These are phyloP conservation scores for Millerozyma miso DNA, from an alignment of 805 yeast genomes.

Conservation along the genomic window DNA sequence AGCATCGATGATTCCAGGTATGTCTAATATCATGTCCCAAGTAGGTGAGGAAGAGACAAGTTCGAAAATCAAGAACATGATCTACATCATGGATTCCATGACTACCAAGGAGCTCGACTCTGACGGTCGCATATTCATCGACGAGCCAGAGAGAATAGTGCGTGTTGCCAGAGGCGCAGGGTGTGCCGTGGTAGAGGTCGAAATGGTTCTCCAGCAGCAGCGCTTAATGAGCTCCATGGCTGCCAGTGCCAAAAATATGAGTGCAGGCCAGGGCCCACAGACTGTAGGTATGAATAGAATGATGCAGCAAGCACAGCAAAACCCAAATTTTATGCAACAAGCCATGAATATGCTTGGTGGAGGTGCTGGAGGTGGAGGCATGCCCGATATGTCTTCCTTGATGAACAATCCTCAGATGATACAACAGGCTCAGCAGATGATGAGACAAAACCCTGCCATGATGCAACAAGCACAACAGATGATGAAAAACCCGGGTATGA, in stretches of 20 bases:
- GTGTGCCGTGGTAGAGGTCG: conserved; percentile 86
- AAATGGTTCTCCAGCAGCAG: conserved; percentile 86
- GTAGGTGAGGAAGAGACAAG: conserved; percentile 91
- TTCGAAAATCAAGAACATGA: conserved; percentile 79
- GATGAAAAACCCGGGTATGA: conserved; percentile 61
- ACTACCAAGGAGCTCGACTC: conserved; percentile 84
- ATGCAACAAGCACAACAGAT: conserved; percentile 42
- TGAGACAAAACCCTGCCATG: conserved; percentile 41
- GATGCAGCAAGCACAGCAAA: conserved; percentile 53
- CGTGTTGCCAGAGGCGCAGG: conserved; percentile 96
- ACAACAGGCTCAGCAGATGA: conserved; percentile 46
- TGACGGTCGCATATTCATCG: conserved; percentile 77
- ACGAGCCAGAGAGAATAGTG: conserved; percentile 79
- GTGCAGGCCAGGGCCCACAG: conserved; percentile 29
- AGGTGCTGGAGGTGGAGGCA: conserved; percentile 29
- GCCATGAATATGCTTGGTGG: conserved; percentile 61
- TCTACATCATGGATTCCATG: conserved; percentile 93
- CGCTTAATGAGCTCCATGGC: conserved; percentile 95
- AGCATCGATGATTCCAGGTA: conserved; percentile 93
- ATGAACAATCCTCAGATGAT: conserved; percentile 54
- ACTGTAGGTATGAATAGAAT: conserved; percentile 46
- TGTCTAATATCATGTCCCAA: conserved; percentile 77
- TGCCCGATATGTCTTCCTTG: conserved; percentile 53
- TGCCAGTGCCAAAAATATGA: conserved; percentile 54
- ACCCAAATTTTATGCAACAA: conserved; percentile 52